Conservation (phyloP, 176 grass and related monocot genomes). For the Typha latifolia region DNA sequence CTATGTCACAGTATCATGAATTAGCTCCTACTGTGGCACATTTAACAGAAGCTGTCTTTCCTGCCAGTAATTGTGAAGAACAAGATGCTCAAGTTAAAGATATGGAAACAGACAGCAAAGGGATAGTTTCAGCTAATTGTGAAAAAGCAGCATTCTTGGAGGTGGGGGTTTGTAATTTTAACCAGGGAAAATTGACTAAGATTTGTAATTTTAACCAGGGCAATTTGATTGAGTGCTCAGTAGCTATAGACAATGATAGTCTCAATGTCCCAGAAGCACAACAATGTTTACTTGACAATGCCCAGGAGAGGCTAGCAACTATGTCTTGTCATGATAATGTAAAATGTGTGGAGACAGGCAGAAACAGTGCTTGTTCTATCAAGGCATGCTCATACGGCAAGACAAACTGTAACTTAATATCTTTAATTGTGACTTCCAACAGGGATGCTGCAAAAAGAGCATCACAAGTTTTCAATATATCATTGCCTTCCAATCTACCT, state of each 20-base stretch:
- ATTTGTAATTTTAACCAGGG: too few relatives aligned
- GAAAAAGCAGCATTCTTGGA: too few relatives aligned
- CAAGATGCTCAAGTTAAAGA: too few relatives aligned
- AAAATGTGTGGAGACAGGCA: neutral
- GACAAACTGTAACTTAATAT: conserved; percentile 34
- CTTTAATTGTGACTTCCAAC: conserved; percentile 37
- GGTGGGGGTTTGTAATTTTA: too few relatives aligned
- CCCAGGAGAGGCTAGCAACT: neutral
- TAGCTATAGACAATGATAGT: neutral
- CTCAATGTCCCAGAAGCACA: too few relatives aligned
- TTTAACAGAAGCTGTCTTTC: neutral
- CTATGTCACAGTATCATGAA: neutral
- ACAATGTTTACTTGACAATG: too few relatives aligned
- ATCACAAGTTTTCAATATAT: conserved; percentile 26
- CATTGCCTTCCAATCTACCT: conserved; percentile 23
- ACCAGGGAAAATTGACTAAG: neutral
- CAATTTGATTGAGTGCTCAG: neutral
- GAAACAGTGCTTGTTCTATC: neutral
- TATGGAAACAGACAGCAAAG: neutral
- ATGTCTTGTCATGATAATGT: conserved; percentile 2
- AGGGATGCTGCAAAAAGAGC: conserved; percentile 25
- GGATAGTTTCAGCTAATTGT: too few relatives aligned
- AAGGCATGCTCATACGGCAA: conserved; percentile 16
- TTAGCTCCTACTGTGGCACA: neutral
- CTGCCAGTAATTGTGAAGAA: too few relatives aligned